A percentile compares a stretch with the other conserved stretches of the same genome.
phyloP scores from a whole-genome alignment of 495 filamentous ascomycete genomes.

The Daldinia loculata region DNA sequence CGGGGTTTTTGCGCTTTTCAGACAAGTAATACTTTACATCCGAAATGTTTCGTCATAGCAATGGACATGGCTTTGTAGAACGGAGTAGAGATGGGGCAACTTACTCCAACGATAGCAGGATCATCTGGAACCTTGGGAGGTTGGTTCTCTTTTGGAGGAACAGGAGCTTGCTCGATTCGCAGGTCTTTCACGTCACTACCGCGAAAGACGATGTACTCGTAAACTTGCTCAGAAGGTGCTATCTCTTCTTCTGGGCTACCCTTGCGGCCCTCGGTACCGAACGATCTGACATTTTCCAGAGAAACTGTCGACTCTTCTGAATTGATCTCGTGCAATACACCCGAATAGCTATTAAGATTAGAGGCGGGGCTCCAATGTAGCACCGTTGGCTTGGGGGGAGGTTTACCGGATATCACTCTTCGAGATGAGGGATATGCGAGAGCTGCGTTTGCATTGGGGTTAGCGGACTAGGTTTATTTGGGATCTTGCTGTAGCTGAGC shows the following conservation, averaged over 20 bases:
- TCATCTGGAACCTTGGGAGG: slow-evolving; percentile 87
- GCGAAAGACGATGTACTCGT: slow-evolving; percentile 99
- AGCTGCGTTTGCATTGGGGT: slow-evolving; percentile 53
- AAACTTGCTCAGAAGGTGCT: slow-evolving; percentile 79
- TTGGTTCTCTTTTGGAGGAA: slow-evolving; percentile 71
- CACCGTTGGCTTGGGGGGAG: slow-evolving; percentile 14
- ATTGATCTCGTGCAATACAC: slow-evolving; percentile 96
- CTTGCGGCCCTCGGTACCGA: slow-evolving; percentile 89
- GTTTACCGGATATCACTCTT: slow-evolving; percentile 94
- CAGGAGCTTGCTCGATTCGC: slow-evolving; percentile 80
- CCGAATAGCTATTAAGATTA: slow-evolving; percentile 76
- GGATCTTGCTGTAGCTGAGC: neutral
- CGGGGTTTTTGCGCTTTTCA: slow-evolving; percentile 85
- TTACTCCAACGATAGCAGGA: slow-evolving; percentile 96
- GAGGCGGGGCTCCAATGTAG: slow-evolving; percentile 42
- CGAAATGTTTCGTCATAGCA: slow-evolving; percentile 83
- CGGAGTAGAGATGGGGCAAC: slow-evolving; percentile 50
- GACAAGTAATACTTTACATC: slow-evolving; percentile 82
- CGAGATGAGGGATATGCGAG: slow-evolving; percentile 89
- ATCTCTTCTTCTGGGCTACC: slow-evolving; percentile 81
- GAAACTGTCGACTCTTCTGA: slow-evolving; percentile 96
- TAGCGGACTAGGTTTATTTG: slow-evolving; percentile 25
- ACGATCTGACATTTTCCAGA: slow-evolving; percentile 91
- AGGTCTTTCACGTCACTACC: slow-evolving; percentile 99
- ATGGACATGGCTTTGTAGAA: slow-evolving; percentile 16